Conservation (phyloP, 176 grass and related monocot species). For the Metroxylon sagu region DNA sequence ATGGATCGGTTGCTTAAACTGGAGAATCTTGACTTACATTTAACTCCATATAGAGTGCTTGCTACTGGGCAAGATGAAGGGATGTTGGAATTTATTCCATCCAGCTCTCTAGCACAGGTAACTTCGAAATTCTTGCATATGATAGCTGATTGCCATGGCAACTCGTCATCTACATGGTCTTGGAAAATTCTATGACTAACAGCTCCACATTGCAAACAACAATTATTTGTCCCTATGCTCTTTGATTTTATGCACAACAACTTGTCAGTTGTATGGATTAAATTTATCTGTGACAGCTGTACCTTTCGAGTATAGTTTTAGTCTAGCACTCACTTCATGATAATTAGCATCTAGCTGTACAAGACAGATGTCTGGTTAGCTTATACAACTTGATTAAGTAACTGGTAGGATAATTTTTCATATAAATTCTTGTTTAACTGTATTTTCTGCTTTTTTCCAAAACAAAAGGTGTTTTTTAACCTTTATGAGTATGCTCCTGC, state of each 20-base stretch:
- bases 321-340: too few relatives aligned
- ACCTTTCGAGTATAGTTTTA: too few relatives aligned
- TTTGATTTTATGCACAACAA: neutral
- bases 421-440: too few relatives aligned
- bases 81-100: constrained; percentile 91
- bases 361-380: too few relatives aligned
- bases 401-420: too few relatives aligned
- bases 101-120: constrained; percentile 94
- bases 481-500: too few relatives aligned
- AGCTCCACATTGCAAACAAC: constrained; percentile 14
- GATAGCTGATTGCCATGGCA: neutral
- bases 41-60: constrained; percentile 94
- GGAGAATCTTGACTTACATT: constrained; percentile 96
- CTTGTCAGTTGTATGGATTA: too few relatives aligned
- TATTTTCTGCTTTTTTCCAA: too few relatives aligned
- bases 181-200: constrained; percentile 3
- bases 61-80: constrained; percentile 99
- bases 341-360: too few relatives aligned
- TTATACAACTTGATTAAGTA: too few relatives aligned
- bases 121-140: constrained; percentile 9
- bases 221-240: constrained; percentile 1
- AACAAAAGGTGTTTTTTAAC: too few relatives aligned
- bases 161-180: constrained; percentile 5
- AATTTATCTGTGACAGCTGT: too few relatives aligned
- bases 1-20: constrained; percentile 99